A percentile compares a stretch with the other conserved stretches of the same genome.
Conservation (phyloP, 2,329 filamentous ascomycete genomes). For the Colletotrichum brevisporum region DNA sequence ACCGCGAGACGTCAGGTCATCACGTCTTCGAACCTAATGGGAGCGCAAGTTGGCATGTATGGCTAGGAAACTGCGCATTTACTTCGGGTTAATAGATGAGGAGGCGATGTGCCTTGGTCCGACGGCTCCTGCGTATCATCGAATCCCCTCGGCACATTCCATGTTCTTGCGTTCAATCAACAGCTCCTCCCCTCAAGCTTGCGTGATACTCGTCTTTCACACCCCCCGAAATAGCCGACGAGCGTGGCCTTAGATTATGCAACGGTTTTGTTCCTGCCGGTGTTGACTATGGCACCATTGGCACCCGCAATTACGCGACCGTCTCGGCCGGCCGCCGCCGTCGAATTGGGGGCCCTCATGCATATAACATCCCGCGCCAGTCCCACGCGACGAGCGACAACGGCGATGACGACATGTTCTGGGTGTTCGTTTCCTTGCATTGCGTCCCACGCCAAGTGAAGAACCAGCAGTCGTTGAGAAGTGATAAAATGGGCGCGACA, state of each 20-base stretch:
- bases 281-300: constrained; percentile 33
- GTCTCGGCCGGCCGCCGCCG: constrained; percentile 20
- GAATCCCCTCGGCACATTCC: no score
- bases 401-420: constrained; percentile 36
- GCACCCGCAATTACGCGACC: constrained; percentile 36
- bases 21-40: no score
- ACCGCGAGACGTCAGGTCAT: no score
- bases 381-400: constrained; percentile 32
- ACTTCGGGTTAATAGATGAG: no score
- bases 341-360: constrained; percentile 23
- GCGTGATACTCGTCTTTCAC: not conserved
- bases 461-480: not conserved
- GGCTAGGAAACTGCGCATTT: no score
- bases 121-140: no score
- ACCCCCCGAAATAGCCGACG: constrained; percentile 12
- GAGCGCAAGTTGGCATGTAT: no score
- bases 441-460: constrained; percentile 5
- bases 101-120: no score
- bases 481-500: not conserved
- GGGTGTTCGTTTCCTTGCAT: not conserved
- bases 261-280: not conserved
- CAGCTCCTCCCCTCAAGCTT: not conserved
- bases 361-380: constrained; percentile 28
- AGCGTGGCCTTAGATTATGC: not conserved
- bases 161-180: no score